Evolutionary conservation across 2,329 filamentous ascomycete species (phyloP), one percentile per base, ranked within the genome.

Genomic region (Cercospora brassicicola): DNA sequence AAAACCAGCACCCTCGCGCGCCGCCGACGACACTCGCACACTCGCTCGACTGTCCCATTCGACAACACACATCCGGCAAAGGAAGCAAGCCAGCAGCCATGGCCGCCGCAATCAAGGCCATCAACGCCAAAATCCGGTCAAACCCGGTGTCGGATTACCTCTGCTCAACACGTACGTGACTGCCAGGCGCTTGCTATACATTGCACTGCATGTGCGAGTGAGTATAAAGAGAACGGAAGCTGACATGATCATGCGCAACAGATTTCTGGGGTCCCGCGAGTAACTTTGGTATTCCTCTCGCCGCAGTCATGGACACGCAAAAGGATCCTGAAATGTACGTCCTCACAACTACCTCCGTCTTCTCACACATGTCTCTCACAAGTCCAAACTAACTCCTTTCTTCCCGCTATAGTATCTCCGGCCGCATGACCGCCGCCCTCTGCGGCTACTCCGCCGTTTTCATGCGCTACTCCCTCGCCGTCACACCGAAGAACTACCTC

Each of bases 381-480:
- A 31, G 45, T 61, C 23, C 11, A 15, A 75, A 18, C 28, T 56
- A 28, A 31, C 28, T 0, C 5, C 20, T 23, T 23, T 23, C 18
- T 55, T 53, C 15, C 10, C 5, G 6, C 2, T 39, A 28, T 73
- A 90, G 88, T 74, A 89, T 90, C 78, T 90, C 88, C 71, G 88
- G 88, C 70, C 81, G 82, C 72, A 89, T 90, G 87, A 90, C 88
- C 66, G 81, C 79, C 74, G 86, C 88, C 56, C 83, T 90, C 30
- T 81, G 83, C 72, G 77, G 87, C 77, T 90, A 90, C 83, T 86
- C 85, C 26, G 86, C 78, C 57, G 87, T 86, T 67, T 90, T 90
- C 81, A 89, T 89, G 87, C 87, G 88, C 77, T 90, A 90, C 81
- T 81, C 88, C 67, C 78, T 90, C 70, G 88, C 88, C 69, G 87